Base-by-base conservation (phyloP, 768 basidiomycete species). In the Russula vinacea region DNA sequence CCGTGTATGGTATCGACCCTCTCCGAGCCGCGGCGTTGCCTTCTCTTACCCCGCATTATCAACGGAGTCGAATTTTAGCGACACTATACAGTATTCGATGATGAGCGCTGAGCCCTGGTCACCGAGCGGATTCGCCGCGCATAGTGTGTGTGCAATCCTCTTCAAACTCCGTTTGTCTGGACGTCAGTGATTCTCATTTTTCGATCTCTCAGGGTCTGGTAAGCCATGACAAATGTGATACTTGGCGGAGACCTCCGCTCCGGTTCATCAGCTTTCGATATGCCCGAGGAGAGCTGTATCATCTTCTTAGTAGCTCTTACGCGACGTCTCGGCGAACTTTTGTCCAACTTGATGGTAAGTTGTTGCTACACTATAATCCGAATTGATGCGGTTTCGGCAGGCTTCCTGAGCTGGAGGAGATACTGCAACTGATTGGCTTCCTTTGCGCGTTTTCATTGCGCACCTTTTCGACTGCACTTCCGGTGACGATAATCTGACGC, bases 51-150 rank as follows among this genome's bases (percentile, higher is more conserved):
- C 10, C 71, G 74, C 4, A 71, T 75, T 49, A 67, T 68, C 5
- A 73, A 57, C 39, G 67, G 69, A 32, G 67, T 68, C 16, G 35
- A 52, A n/a, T 76, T 76, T 76, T 26, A 74, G 75, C 0, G 68
- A 68, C 0, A 68, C 76, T 0, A 87, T 90, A n/a, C n/a, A n/a
- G n/a, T n/a, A 39, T 76, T 71, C 44, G 75, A 81, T 58, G 84
- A 84, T 58, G 84, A 84, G 65, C 65, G n/a, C n/a, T n/a, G n/a
- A n/a, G n/a, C 69, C 0, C 70, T 79, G 0, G 88, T 90, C 2
- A 86, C 89, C 62, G 86, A 87, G 5, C 79, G 86, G 4, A 85
- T 90, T 55, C 77, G 84, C 16, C 78, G 84, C 0, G 88, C 88
- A n/a, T n/a, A n/a, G n/a, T n/a, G n/a, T n/a, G n/a, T n/a, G n/a